Base-by-base conservation (phyloP, 2,329 filamentous ascomycete species). In the Sporothrix brunneoviolacea region DNA sequence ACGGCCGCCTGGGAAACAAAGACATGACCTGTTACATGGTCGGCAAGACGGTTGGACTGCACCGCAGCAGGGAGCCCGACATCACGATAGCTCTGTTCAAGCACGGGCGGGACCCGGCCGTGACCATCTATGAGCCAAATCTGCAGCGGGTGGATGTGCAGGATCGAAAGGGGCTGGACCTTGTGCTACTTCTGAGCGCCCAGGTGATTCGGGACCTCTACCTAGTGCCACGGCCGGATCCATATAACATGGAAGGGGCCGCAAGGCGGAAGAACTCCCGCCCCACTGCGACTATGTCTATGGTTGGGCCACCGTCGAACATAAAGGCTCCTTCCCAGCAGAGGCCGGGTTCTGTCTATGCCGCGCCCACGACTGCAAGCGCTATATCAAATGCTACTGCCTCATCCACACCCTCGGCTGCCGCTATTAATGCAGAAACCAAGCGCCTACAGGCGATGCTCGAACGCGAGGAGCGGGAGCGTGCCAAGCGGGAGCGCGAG, bases 101-200 rank as follows among this genome's bases (percentile, higher is more conserved):
- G 57, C 77, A 79, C 16, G 74, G 84, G 22, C 69, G 72, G 42
- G 87, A 91, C 59, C 71, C 69, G 32, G 63, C 66, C 27, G 68
- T 97, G 52, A 95, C 91, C 2, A 77, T 98, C 37, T 96, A 97
- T 70, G 88, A 98, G 67, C 88, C 91, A 5, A 97, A 97, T 63
- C 75, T 97, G 62, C 84, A 86, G 54, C 78, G 93, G 7, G 85
- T 97, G 10, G 91, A 97, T 38, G 82, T 97, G 55, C 90, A 98
- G 65, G 93, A 98, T 67, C 82, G 86, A 51, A 97, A 96, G 66
- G 93, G 93, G 0, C 72, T 97, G 4, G 93, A 98, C 64, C 79
- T 97, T 1, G 83, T 91, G 1, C 68, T 97, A 16, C 64, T 85
- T 18, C 66, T 86, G 18, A 73, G 78, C 24, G 78, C 81, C 1